Percentiles rank a stretch among this genome's conserved stretches.
Conservation (phyloP, 495 filamentous ascomycete species). For the Tuber brumale region DNA sequence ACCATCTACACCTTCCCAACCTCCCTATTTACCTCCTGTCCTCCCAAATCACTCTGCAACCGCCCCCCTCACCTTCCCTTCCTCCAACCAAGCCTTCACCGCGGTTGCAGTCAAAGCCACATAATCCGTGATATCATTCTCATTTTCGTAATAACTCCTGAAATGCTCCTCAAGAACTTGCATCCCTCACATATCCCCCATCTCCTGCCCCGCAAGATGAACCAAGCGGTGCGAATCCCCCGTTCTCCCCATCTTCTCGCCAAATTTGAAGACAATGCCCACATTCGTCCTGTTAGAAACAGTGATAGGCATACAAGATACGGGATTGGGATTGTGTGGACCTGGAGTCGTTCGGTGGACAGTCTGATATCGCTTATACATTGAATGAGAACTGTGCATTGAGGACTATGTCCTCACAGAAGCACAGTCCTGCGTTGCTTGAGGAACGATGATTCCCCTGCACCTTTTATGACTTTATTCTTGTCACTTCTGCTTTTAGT, state of each 20-base stretch:
- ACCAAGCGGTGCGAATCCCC: conserved; percentile 69
- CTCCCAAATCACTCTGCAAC: conserved; percentile 58
- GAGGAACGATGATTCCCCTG: too few relatives aligned
- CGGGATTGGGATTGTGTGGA: too few relatives aligned
- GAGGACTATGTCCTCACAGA: too few relatives aligned
- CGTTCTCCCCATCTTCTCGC: conserved; percentile 70
- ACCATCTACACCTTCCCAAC: conserved; percentile 53
- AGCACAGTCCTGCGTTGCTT: too few relatives aligned
- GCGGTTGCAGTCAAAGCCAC: conserved; percentile 56
- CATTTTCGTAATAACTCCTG: conserved; percentile 79
- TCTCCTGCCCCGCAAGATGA: conserved; percentile 58
- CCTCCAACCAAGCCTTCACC: conserved; percentile 56
- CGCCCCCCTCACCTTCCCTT: conserved; percentile 54
- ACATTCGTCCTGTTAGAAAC: conserved; percentile 45
- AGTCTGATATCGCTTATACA: too few relatives aligned
- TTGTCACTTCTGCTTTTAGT: too few relatives aligned
- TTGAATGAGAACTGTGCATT: too few relatives aligned
- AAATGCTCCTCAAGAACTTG: conserved; percentile 57
- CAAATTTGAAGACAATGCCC: conserved; percentile 67
- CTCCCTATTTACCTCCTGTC: conserved; percentile 63
- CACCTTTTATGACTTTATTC: too few relatives aligned
- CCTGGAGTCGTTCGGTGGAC: too few relatives aligned
- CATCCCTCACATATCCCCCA: conserved; percentile 51
- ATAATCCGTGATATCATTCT: conserved; percentile 65
- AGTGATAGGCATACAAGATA: too few relatives aligned